These are phyloP conservation scores for Pachyrhizus erosus DNA, from an alignment of 306 rosid genomes.

Conservation along the genomic window DNA sequence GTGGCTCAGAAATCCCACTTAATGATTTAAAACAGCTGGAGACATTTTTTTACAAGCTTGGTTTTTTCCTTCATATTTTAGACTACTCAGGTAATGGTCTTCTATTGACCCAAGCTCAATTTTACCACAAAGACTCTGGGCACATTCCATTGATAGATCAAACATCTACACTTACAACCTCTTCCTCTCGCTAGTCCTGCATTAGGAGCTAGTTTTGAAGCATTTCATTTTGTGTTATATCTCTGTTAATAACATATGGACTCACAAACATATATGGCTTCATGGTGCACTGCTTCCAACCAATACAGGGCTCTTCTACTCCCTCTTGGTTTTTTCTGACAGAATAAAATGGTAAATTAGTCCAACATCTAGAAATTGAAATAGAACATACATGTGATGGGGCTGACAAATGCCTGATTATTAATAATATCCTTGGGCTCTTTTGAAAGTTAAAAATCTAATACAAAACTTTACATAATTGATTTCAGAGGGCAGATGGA, in stretches of 20 bases:
- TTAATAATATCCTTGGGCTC: conserved; percentile 22
- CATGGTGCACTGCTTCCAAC: conserved; percentile 19
- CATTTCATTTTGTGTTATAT: conserved; percentile 21
- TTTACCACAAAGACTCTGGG: conserved; percentile 33
- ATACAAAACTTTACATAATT: conserved; percentile 7
- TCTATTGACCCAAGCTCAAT: conserved; percentile 36
- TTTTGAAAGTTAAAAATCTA: conserved; percentile 25
- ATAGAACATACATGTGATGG: conserved; percentile 5
- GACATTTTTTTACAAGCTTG: conserved; percentile 93
- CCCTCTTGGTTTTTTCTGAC: conserved; percentile 16
- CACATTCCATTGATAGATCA: conserved; percentile 24
- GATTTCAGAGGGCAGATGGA: conserved; percentile 21
- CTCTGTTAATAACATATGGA: conserved; percentile 26
- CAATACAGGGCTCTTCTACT: not conserved
- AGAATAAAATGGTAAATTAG: conserved; percentile 19
- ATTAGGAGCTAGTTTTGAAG: conserved; percentile 34
- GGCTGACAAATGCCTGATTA: conserved; percentile 33
- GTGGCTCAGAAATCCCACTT: conserved; percentile 93
- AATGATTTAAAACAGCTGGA: conserved; percentile 91
- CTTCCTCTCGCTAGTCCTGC: conserved; percentile 27
- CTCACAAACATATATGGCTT: conserved; percentile 23
- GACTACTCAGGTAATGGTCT: conserved; percentile 82
- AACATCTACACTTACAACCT: conserved; percentile 31
- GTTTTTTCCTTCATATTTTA: conserved; percentile 90
- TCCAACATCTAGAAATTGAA: conserved; percentile 31